Percentiles rank a stretch among this genome's conserved stretches.
Evolutionary conservation across 2,329 filamentous ascomycete species (phyloP).

Genomic region (Stagonosporopsis cucurbitacearum): DNA sequence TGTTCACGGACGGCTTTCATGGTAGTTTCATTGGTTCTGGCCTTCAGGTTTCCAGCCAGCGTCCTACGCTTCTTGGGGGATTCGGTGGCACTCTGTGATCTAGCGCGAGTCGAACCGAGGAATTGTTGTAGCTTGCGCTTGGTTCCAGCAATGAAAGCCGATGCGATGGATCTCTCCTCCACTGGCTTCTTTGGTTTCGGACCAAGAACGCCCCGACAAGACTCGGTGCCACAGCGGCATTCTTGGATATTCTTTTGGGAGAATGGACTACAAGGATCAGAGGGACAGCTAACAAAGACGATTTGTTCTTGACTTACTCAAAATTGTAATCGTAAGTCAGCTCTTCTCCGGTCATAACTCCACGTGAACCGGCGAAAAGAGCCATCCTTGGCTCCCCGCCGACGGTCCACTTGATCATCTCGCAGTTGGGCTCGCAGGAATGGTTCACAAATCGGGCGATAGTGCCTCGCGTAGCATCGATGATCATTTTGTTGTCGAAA

Average conservation of each 20-base stretch:
- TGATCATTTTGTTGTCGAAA: conserved; percentile 98
- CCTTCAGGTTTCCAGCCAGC: conserved; percentile 29
- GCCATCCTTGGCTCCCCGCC: conserved; percentile 94
- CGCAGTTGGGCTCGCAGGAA: conserved; percentile 93
- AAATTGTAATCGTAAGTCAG: conserved; percentile 92
- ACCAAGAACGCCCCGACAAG: conserved; percentile 68
- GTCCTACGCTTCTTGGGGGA: conserved; percentile 45
- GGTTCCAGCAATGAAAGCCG: conserved; percentile 38
- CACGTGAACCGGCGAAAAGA: conserved; percentile 86
- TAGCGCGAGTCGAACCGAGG: conserved; percentile 27
- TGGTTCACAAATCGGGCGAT: conserved; percentile 99
- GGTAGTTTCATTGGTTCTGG: conserved; percentile 31
- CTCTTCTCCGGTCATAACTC: conserved; percentile 94
- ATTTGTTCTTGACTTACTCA: conserved; percentile 56
- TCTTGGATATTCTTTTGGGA: conserved; percentile 68
- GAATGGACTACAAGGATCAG: conserved; percentile 37
- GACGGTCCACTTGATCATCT: conserved; percentile 98
- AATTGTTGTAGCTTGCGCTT: conserved; percentile 47
- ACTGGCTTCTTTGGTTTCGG: conserved; percentile 59
- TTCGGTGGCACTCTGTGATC: conserved; percentile 31
- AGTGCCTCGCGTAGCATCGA: conserved; percentile 93
- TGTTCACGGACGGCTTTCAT: conserved; percentile 31
- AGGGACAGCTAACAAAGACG: neutral
- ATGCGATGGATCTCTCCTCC: conserved; percentile 41
- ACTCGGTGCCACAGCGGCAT: conserved; percentile 67